Evolutionary conservation across 805 yeast species (phyloP).

Genomic region (Naumovozyma dairenensis): DNA sequence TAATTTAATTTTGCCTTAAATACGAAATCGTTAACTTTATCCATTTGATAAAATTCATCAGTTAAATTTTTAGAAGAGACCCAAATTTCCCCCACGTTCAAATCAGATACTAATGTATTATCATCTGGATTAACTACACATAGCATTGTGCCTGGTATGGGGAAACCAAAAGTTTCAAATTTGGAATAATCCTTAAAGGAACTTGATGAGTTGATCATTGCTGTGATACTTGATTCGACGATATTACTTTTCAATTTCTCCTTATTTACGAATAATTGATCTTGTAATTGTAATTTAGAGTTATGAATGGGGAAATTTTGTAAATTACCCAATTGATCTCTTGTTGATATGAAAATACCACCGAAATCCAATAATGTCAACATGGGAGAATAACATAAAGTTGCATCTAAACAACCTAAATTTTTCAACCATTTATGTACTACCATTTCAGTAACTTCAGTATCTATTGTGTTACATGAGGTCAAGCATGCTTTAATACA

Average conservation of each 20-base stretch:
- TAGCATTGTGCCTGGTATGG: constrained; percentile 85
- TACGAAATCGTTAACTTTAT: constrained; percentile 28
- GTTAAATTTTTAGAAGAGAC: constrained; percentile 87
- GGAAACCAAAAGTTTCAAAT: constrained; percentile 88
- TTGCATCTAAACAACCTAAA: constrained; percentile 69
- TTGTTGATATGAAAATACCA: constrained; percentile 84
- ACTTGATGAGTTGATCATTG: constrained; percentile 25
- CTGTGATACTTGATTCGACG: constrained; percentile 24
- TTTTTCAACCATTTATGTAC: constrained; percentile 88
- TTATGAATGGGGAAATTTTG: constrained; percentile 27
- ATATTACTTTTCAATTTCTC: constrained; percentile 28
- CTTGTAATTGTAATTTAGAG: constrained; percentile 23
- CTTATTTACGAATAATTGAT: constrained; percentile 27
- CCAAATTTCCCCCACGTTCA: constrained; percentile 94
- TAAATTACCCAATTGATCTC: constrained; percentile 63
- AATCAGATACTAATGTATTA: constrained; percentile 55
- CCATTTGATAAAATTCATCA: constrained; percentile 35
- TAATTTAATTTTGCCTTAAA: constrained; percentile 28
- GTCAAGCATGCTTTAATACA: constrained; percentile 83
- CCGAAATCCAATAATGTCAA: constrained; percentile 87
- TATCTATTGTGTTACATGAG: constrained; percentile 80
- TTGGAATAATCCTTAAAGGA: constrained; percentile 44
- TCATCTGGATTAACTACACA: constrained; percentile 95
- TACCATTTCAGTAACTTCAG: constrained; percentile 83
- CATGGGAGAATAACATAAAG: constrained; percentile 77